Evolutionary conservation across 805 yeast genomes (phyloP), one percentile per base, ranked within the genome.

Genomic region (Dipodascopsis uninucleata): DNA sequence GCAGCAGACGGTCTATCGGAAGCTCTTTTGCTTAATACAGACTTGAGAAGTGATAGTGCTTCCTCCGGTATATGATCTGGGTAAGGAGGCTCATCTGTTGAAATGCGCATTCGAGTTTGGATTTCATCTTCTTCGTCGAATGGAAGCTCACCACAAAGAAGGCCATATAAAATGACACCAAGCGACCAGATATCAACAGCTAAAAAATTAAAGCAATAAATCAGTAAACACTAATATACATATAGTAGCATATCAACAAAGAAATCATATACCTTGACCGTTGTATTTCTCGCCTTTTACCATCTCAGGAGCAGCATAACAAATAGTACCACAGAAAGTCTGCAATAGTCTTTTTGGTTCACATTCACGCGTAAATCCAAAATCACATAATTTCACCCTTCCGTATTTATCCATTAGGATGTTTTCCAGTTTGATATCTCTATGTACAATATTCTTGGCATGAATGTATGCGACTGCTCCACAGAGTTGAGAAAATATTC

Each of bases 291-390:
- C 74, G 49, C 79, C 74, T 43, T 71, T 69, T 14, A 89, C 69
- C 50, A 93, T 70, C 61, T 90, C 98, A 0, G 98, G 98, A 0
- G 98, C 96, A 96, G 90, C 89, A 62, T 90, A 90, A 2, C 87
- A 94, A 1, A 88, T 79, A 0, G 97, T 90, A 2, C 98, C 98
- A 65, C 98, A 90, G 1, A 88, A 72, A 0, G 96, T 93, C 39
- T 82, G 84, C 26, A 90, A 65, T 36, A 82, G 64, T 4, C 72
- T 65, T 39, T 82, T 71, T 0, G 73, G 68, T 25, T 71, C 72
- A 47, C 74, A 78, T 57, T 86, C 96, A 50, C 97, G 71, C 0
- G 96, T 86, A 63, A 90, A 90, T 0, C 98, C 98, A 65, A 90
- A 89, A 67, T 90, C 98, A 4, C 95, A 81, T 40, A 90, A 67